Evolutionary conservation across 2,329 filamentous ascomycete genomes (phyloP).

Genomic region (Aureobasidium namibiae): DNA sequence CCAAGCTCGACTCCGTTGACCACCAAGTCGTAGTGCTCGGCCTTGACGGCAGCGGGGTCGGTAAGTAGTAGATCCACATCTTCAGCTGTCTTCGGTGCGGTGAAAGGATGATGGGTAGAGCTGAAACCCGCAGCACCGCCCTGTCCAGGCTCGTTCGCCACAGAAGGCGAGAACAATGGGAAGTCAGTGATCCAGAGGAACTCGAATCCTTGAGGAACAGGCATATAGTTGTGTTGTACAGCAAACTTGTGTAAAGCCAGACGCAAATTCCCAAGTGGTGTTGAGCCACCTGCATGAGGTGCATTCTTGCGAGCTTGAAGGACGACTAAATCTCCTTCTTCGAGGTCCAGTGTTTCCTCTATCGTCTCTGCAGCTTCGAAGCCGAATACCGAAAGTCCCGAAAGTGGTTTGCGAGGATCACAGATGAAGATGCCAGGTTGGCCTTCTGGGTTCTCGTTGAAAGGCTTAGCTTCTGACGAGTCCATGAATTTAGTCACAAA

Average conservation of each 20-base stretch:
- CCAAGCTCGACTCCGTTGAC: slow-evolving; percentile 93
- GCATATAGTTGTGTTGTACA: slow-evolving; percentile 53
- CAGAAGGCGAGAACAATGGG: slow-evolving; percentile 75
- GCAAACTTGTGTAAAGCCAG: slow-evolving; percentile 61
- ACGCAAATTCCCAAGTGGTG: slow-evolving; percentile 62
- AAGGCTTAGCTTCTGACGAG: slow-evolving; percentile 46
- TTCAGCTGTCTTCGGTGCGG: slow-evolving; percentile 62
- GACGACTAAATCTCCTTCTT: slow-evolving; percentile 71
- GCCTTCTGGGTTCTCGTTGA: slow-evolving; percentile 64
- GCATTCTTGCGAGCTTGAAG: slow-evolving; percentile 66
- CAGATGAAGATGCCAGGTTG: slow-evolving; percentile 71
- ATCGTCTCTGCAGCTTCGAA: slow-evolving; percentile 58
- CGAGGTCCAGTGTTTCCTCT: slow-evolving; percentile 44
- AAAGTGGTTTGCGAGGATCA: slow-evolving; percentile 64
- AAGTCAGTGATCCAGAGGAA: slow-evolving; percentile 88
- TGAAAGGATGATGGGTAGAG: slow-evolving; percentile 93
- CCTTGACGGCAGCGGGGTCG: slow-evolving; percentile 63
- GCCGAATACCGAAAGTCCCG: slow-evolving; percentile 70
- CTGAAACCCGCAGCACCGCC: slow-evolving; percentile 72
- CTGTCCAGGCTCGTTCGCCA: slow-evolving; percentile 63
- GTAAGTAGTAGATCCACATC: slow-evolving; percentile 69
- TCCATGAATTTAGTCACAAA: slow-evolving; percentile 68
- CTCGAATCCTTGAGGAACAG: slow-evolving; percentile 44
- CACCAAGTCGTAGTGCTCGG: slow-evolving; percentile 92
- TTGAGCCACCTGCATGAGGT: slow-evolving; percentile 64